Conservation (phyloP, 2,329 filamentous ascomycete genomes). For the Penicillium brasilianum region DNA sequence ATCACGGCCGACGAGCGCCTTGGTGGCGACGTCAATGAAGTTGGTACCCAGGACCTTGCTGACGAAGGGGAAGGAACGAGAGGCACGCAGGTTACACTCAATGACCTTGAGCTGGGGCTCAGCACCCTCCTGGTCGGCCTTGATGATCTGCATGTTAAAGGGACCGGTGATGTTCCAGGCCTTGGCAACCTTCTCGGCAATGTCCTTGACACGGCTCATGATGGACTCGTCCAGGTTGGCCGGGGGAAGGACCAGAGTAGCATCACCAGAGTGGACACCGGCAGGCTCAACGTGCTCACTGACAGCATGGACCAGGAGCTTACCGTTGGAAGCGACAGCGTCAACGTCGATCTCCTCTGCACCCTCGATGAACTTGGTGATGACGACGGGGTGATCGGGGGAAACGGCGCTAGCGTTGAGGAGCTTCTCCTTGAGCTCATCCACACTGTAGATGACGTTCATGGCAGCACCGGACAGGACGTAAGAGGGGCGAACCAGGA, state of each 20-base stretch:
- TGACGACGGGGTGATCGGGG: slow-evolving; percentile 96
- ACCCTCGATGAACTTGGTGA: slow-evolving; percentile 97
- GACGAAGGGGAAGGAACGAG: slow-evolving; percentile 96
- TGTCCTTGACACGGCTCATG: slow-evolving; percentile 89
- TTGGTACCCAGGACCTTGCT: slow-evolving; percentile 95
- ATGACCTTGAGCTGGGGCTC: slow-evolving; percentile 88
- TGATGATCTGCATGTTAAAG: slow-evolving; percentile 99
- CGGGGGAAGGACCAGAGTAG: slow-evolving; percentile 90
- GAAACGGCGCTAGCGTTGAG: slow-evolving; percentile 88
- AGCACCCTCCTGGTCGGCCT: slow-evolving; percentile 77
- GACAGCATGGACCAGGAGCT: slow-evolving; percentile 87
- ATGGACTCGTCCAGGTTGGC: slow-evolving; percentile 75
- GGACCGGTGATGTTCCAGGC: slow-evolving; percentile 97
- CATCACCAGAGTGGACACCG: slow-evolving; percentile 97
- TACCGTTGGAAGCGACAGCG: slow-evolving; percentile 83
- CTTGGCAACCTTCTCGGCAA: slow-evolving; percentile 93
- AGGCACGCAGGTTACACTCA: slow-evolving; percentile 96
- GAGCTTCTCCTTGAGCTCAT: slow-evolving; percentile 93
- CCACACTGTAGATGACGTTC: slow-evolving; percentile 89
- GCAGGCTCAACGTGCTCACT: slow-evolving; percentile 96
- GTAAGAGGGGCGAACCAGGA: slow-evolving; percentile 92
- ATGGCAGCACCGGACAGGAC: slow-evolving; percentile 97
- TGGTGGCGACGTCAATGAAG: slow-evolving; percentile 95
- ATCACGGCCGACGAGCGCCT: slow-evolving; percentile 82
- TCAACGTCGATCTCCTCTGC: slow-evolving; percentile 97